Evolutionary conservation across 805 yeast genomes (phyloP).

Genomic region (Candida piceae): DNA sequence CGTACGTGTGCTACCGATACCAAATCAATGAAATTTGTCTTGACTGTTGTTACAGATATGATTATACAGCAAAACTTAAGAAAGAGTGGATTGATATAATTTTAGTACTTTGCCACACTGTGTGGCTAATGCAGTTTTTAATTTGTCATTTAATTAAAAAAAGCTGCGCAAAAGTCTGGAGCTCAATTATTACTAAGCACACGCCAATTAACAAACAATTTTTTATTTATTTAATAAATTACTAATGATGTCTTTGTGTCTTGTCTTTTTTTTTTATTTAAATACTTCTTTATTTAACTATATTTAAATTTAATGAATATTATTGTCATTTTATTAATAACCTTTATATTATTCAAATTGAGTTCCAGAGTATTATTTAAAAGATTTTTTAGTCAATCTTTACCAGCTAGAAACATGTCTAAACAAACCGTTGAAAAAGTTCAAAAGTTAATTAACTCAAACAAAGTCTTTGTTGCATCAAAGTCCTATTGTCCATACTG

Average conservation of each 20-base stretch:
- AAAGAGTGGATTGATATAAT: conserved; percentile 67
- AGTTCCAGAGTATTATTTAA: conserved; percentile 18
- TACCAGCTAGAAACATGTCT: conserved; percentile 45
- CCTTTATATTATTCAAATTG: conserved; percentile 22
- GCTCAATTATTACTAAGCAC: too few species aligned
- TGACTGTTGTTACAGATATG: conserved; percentile 90
- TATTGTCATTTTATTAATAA: not conserved
- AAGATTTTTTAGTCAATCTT: conserved; percentile 24
- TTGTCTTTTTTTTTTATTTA: too few species aligned
- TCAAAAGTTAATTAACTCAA: conserved; percentile 55
- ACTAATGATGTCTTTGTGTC: too few species aligned
- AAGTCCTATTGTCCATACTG: conserved; percentile 73
- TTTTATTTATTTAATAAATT: too few species aligned
- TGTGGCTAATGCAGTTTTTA: too few species aligned
- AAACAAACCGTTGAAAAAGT: conserved; percentile 54
- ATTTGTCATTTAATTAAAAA: too few species aligned
- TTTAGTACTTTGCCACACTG: too few species aligned
- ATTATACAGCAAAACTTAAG: conserved; percentile 77
- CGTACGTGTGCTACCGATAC: conserved; percentile 96
- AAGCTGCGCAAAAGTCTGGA: too few species aligned
- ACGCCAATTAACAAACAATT: too few species aligned
- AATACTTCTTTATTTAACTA: too few species aligned
- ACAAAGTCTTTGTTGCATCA: conserved; percentile 76
- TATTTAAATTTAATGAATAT: conserved; percentile 7
- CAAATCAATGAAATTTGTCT: conserved; percentile 79